Evolutionary conservation across 208 protist species (phyloP), one percentile per base, ranked within the genome.

Genomic region (Trypanosoma scelopori): DNA sequence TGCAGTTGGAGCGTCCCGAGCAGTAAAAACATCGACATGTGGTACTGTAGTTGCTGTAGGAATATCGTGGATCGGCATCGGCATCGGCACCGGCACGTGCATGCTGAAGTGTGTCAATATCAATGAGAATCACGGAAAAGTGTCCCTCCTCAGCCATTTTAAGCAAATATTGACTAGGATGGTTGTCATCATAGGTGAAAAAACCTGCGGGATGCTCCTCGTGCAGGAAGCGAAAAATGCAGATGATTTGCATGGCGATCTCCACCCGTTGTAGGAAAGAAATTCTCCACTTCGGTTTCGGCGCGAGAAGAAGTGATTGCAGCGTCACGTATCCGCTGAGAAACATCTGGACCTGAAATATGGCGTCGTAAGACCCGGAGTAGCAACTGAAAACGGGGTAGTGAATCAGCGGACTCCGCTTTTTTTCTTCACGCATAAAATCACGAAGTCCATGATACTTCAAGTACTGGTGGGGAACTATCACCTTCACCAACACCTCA

Each of bases 41-140:
- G 1, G 52, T 32, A 18, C 37, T 52, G 15, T 42, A 41, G 35
- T 68, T 68, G 41, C 51, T 59, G 39, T 68, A 68, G 18, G 52
- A 41, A 28, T 63, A 62, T 11, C 3, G 35, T 13, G 32, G 0
- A 55, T 49, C 39, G 15, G 42, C 0, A 45, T 30, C 46, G 0
- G 39, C 5, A 16, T 22, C 7, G 25, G 28, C 11, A 35, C 5
- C 45, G 5, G 48, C 55, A n/a, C 30, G 22, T 27, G 48, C 55
- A n/a, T 42, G 22, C 41, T 68, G 62, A n/a, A 68, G 16, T 22
- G 62, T 68, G 50, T 68, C 62, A 68, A 68, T 68, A 43, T 68
- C 62, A 68, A 59, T 68, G 30, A 68, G 62, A n/a, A 39, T 32
- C 20, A 68, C 51, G 11, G 16, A 20, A 49, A 50, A 68, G 15